Conservation (phyloP, 768 basidiomycete species). For the Suillus cothurnatus region DNA sequence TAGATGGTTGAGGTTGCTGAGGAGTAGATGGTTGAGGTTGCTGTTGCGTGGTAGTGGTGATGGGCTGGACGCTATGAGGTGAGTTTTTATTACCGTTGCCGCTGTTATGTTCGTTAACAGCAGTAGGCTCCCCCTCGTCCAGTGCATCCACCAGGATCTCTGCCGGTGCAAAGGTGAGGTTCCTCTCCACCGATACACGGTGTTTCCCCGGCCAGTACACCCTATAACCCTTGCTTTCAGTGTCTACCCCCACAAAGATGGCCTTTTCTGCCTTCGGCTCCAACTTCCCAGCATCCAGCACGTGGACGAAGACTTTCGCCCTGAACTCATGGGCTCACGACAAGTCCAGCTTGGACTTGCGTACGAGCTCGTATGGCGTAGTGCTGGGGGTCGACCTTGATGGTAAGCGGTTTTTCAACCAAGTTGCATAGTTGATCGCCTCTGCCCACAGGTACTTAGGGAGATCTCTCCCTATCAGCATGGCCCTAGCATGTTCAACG, state of each 20-base stretch:
- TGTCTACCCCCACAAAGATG: slow-evolving; percentile 38
- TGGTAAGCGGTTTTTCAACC: slow-evolving; percentile 37
- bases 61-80: background rate
- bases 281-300: slow-evolving; percentile 24
- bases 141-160: background rate
- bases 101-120: too few relatives aligned
- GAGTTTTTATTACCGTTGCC: too few relatives aligned
- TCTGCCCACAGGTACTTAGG: slow-evolving; percentile 21
- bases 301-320: slow-evolving; percentile 18
- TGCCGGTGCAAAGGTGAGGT: slow-evolving; percentile 12
- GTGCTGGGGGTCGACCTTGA: slow-evolving; percentile 25
- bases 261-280: slow-evolving; percentile 27
- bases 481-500: slow-evolving; percentile 22
- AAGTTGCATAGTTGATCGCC: slow-evolving; percentile 31
- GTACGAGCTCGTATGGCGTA: slow-evolving; percentile 23
- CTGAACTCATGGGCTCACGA: background rate
- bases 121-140: slow-evolving; percentile 11
- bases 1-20: too few relatives aligned
- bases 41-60: too few relatives aligned
- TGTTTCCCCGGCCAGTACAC: slow-evolving; percentile 29
- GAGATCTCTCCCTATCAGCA: slow-evolving; percentile 26
- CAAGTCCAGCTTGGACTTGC: background rate
- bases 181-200: background rate
- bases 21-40: background rate
- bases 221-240: slow-evolving; percentile 33